Evolutionary conservation across 148 eudicot species (phyloP).

Genomic region (Vaccinium macrocarpon): DNA sequence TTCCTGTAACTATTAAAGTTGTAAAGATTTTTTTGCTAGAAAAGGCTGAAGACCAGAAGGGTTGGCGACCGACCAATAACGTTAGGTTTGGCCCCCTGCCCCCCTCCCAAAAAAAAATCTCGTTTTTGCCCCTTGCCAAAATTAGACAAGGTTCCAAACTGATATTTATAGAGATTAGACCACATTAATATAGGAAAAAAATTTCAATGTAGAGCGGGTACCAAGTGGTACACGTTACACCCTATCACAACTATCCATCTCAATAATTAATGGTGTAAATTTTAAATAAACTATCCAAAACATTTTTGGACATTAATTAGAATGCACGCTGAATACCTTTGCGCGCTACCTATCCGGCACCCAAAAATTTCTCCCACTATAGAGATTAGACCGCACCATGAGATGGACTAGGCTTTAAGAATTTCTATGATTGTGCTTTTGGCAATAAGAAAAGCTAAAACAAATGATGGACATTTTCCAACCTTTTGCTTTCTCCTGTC

Average conservation of each 20-base stretch:
- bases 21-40: not conserved
- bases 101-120: not conserved
- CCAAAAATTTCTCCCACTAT: no score
- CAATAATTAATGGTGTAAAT: no score
- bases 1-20: not conserved
- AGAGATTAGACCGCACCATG: not conserved
- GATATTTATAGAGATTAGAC: not conserved
- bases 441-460: not conserved
- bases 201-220: no score
- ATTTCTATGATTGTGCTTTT: not conserved
- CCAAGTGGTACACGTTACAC: no score
- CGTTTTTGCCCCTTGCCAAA: not conserved
- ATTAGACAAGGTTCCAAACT: not conserved
- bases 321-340: no score
- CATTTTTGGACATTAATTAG: no score
- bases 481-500: not conserved
- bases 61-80: not conserved
- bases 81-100: not conserved
- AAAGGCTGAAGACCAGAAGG: not conserved
- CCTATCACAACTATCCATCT: no score
- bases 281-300: no score
- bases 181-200: not conserved
- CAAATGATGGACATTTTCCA: not conserved
- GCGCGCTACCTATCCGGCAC: no score
- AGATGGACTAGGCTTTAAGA: not conserved